Evolutionary conservation across 116 monocot genomes (phyloP), one percentile per base, ranked within the genome.

Genomic region (Thalassia testudinum): DNA sequence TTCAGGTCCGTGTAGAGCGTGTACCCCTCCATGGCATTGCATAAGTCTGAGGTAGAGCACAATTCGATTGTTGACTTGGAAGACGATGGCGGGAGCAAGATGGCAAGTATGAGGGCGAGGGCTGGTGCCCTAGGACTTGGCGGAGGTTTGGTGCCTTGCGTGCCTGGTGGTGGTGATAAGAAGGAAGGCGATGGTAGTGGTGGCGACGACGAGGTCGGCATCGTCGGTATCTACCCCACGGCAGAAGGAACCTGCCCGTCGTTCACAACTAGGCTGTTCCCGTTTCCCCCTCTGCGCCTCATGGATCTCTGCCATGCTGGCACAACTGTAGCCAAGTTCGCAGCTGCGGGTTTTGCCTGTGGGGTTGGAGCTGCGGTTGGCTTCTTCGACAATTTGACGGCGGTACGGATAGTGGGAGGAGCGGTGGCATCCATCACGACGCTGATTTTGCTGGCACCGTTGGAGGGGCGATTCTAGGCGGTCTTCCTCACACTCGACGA

Each of bases 1-100:
- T 93, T 93, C 57, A 93, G 83, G 71, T 93, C 93, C 27, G 93
- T 54, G 83, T 84, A 93, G 71, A 93, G 93, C 0, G 93, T 78
- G 83, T 93, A 93, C 47, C 83, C 83, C 42, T 81, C 52, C n/a
- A 93, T 62, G 16, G 93, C 70, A 49, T 18, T 25, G 67, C 93
- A 93, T 24, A 81, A 37, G 71, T 83, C 87, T 52, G 93, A 77
- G 73, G 44, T 70, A 53, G 78, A 76, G 71, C 92, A 93, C 27
- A 87, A 87, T 64, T 93, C 93, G 37, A 93, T 93, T 22, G 87
- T 93, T 19, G 93, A 82, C 51, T 93, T 93, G 37, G 70, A 38
- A 8, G 64, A n/a, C 27, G 52, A 62, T 27, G 42, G 26, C 29
- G 53, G 14, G 2, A 63, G 52, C 48, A 58, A 30, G 37, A 49